Evolutionary conservation across 139 green algal species (phyloP).

Genomic region (Spirogloea muscicola): DNA sequence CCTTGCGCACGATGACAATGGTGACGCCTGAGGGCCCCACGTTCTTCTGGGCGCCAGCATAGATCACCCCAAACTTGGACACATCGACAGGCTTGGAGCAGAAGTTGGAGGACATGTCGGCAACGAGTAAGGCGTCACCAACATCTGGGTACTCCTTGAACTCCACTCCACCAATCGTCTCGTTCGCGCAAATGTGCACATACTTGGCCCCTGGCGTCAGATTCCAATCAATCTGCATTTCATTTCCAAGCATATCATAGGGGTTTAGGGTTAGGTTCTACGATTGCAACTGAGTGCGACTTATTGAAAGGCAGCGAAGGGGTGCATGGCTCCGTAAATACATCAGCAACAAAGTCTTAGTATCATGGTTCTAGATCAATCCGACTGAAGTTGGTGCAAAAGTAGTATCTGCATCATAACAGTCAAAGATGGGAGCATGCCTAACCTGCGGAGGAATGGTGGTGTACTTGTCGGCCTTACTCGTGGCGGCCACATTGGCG

Average conservation of each 20-base stretch:
- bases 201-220: conserved; percentile 76
- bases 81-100: conserved; percentile 95
- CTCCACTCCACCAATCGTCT: conserved; percentile 99
- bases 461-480: conserved; percentile 52
- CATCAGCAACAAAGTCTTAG: no score
- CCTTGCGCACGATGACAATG: conserved; percentile 92
- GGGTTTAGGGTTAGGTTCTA: no score
- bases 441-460: conserved; percentile 16
- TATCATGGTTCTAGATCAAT: no score
- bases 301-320: no score
- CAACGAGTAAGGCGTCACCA: conserved; percentile 65
- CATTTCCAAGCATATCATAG: no score
- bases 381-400: no score
- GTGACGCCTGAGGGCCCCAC: conserved; percentile 88
- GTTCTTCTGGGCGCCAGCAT: conserved; percentile 98
- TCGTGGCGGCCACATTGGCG: conserved; percentile 48
- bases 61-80: conserved; percentile 89
- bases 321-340: no score
- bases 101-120: conserved; percentile 98
- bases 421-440: no score
- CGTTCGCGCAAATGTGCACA: conserved; percentile 98
- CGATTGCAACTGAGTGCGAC: no score
- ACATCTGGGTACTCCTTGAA: conserved; percentile 81
- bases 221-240: conserved; percentile 79
- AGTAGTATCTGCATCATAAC: no score